Evolutionary conservation across 345 rosid genomes (phyloP).

Genomic region (Salix brachista): DNA sequence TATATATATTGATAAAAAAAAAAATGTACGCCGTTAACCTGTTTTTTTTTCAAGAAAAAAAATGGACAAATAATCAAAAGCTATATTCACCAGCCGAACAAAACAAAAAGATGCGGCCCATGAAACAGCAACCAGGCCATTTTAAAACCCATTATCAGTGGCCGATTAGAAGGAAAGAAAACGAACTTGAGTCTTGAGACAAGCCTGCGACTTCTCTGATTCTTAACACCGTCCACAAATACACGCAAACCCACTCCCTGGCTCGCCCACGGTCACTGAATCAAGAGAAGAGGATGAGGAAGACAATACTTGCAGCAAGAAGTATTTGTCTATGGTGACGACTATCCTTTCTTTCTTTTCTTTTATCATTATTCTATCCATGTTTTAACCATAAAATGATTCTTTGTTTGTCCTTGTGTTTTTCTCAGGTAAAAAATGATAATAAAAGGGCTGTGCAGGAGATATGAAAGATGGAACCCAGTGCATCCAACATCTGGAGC

Average conservation of each 20-base stretch:
- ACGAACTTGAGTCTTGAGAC: not conserved
- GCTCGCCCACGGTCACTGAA: not conserved
- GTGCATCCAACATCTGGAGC: conserved; percentile 88
- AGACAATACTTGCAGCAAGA: not conserved
- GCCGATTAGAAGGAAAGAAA: not conserved
- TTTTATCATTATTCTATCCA: no score
- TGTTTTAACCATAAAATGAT: no score
- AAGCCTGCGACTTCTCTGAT: not conserved
- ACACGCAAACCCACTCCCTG: no score
- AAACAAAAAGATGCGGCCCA: not conserved
- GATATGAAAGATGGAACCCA: conserved; percentile 86
- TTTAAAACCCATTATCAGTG: not conserved
- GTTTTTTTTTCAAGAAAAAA: no score
- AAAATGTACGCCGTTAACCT: no score
- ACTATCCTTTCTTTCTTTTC: not conserved
- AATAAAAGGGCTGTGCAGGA: conserved; percentile 69
- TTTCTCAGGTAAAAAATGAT: conserved; percentile 53
- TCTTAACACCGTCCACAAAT: not conserved
- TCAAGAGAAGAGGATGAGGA: not conserved
- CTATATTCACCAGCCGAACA: no score
- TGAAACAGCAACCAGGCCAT: not conserved
- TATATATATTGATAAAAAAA: no score
- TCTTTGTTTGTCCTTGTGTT: no score
- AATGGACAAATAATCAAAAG: no score
- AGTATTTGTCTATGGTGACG: not conserved